phyloP scores from a whole-genome alignment of 257 asterid genomes.

The Oldenlandia corymbosa region DNA sequence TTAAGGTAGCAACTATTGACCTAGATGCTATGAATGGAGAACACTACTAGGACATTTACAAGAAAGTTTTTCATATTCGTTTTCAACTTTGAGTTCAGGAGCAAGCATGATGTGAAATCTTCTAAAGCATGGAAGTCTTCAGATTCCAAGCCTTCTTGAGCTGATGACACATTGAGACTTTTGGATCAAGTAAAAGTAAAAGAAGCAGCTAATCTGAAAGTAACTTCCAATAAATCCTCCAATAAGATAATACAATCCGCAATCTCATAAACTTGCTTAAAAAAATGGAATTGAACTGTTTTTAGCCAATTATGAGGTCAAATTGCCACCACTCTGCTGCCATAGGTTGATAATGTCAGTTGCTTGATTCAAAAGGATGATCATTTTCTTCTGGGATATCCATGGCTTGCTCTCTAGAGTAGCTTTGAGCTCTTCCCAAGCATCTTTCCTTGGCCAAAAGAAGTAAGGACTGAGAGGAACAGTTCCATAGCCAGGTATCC shows the following conservation, averaged over 20 bases:
- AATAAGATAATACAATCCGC: slow-evolving; percentile 6
- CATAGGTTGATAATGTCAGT: slow-evolving; percentile 50
- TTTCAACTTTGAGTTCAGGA: too few species aligned
- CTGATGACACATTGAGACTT: not conserved
- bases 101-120: too few species aligned
- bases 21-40: not conserved
- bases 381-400: slow-evolving; percentile 51
- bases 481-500: slow-evolving; percentile 37
- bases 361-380: slow-evolving; percentile 47
- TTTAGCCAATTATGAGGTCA: slow-evolving; percentile 19
- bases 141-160: not conserved
- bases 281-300: not conserved
- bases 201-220: not conserved
- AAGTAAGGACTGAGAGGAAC: slow-evolving; percentile 43
- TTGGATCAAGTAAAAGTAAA: not conserved
- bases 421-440: slow-evolving; percentile 49
- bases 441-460: slow-evolving; percentile 56
- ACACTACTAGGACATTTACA: not conserved
- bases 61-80: too few species aligned
- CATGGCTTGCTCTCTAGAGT: slow-evolving; percentile 42
- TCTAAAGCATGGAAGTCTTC: not conserved
- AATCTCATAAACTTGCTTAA: not conserved
- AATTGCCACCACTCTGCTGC: slow-evolving; percentile 53
- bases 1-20: too few species aligned
- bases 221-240: not conserved